Conservation (phyloP, 176 grass and related monocot species). For the Avena insularis region DNA sequence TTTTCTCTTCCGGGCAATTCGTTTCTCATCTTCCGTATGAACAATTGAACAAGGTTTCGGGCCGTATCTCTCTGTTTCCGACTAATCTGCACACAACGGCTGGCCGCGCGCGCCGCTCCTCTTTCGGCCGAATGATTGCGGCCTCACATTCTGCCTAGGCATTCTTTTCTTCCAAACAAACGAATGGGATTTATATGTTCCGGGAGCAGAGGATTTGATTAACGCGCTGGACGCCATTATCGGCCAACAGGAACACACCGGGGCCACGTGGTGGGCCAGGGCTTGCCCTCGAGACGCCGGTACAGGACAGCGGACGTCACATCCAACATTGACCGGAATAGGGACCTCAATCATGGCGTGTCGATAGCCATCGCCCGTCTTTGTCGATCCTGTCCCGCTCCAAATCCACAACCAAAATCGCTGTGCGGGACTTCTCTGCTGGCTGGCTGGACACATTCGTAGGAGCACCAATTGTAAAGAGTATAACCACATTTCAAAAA, state of each 20-base stretch:
- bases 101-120: not conserved
- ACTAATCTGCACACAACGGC: not conserved
- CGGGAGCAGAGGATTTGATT: not conserved
- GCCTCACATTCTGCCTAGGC: too few species aligned
- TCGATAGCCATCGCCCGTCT: not conserved
- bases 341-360: not conserved
- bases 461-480: too few species aligned
- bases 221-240: constrained; percentile 40
- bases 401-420: not conserved
- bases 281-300: constrained; percentile 6
- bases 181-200: not conserved
- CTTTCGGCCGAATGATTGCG: constrained; percentile 14
- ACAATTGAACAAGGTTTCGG: not conserved
- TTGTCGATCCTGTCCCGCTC: not conserved
- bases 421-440: not conserved
- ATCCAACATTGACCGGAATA: constrained; percentile 29
- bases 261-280: constrained; percentile 40
- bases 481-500: too few species aligned
- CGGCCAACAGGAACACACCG: constrained; percentile 18
- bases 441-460: not conserved
- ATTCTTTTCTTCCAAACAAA: not conserved
- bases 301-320: constrained; percentile 14
- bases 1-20: too few species aligned
- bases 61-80: not conserved
- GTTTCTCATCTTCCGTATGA: not conserved